Conservation (phyloP, 192 early-diverging fungal genomes). For the Coemansia sp. region DNA sequence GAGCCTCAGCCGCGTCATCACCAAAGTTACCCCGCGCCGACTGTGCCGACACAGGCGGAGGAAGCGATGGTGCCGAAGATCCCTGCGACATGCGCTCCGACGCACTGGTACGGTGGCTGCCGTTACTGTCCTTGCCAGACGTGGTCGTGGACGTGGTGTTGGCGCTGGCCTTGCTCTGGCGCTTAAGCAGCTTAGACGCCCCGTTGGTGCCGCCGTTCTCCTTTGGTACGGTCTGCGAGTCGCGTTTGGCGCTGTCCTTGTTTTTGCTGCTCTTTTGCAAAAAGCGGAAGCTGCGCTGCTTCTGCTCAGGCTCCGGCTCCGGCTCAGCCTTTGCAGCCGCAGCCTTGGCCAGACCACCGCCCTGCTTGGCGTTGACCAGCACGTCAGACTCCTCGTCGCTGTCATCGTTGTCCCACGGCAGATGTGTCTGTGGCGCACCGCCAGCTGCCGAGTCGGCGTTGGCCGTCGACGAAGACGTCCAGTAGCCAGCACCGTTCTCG, state of each 20-base stretch:
- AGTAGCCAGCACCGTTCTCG: conserved; percentile 24
- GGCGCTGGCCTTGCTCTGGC: conserved; percentile 27
- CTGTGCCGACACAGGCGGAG: conserved; percentile 18
- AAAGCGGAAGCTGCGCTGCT: conserved; percentile 47
- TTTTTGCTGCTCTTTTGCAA: conserved; percentile 42
- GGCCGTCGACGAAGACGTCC: conserved; percentile 32
- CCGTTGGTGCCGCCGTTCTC: conserved; percentile 7
- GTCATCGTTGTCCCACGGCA: conserved; percentile 48
- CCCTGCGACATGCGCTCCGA: conserved; percentile 27
- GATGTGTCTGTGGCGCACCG: conserved; percentile 4
- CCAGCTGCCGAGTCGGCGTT: conserved; percentile 9
- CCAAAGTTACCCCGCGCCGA: conserved; percentile 33
- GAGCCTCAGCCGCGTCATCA: conserved; percentile 38
- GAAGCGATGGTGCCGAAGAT: conserved; percentile 34
- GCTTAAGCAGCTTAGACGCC: conserved; percentile 19
- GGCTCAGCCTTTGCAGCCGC: conserved; percentile 2
- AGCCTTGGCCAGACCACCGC: conserved; percentile 7
- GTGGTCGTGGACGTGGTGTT: conserved; percentile 19
- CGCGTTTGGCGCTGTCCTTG: conserved; percentile 27
- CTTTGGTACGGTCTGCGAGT: conserved; percentile 11
- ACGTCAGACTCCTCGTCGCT: conserved; percentile 23
- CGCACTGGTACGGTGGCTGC: conserved; percentile 24
- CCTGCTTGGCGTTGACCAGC: conserved; percentile 4
- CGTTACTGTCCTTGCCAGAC: conserved; percentile 35
- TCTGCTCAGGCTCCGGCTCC: conserved; percentile 20